Evolutionary conservation across 345 rosid genomes (phyloP).

Genomic region (Brassica nigra): DNA sequence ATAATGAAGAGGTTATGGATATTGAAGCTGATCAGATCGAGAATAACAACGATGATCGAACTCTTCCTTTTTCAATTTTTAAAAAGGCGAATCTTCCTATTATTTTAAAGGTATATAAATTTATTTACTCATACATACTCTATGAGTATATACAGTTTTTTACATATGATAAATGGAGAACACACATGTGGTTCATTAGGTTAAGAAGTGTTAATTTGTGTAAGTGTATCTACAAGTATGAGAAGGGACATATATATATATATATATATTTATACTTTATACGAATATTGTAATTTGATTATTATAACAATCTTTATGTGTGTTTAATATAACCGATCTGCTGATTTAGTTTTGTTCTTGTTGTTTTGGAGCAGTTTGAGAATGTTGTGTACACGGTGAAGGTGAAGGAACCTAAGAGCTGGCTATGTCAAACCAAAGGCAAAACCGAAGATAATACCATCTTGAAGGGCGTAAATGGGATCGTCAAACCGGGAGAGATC

Average conservation of each 20-base stretch:
- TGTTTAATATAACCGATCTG: background rate
- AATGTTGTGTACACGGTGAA: slow-evolving; percentile 53
- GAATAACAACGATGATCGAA: slow-evolving; percentile 18
- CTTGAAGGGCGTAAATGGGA: slow-evolving; percentile 56
- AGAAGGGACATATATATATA: too few relatives aligned
- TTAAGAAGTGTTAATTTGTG: slow-evolving; percentile 5
- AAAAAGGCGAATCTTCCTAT: slow-evolving; percentile 43
- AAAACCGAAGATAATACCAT: slow-evolving; percentile 47
- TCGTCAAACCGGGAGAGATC: slow-evolving; percentile 57
- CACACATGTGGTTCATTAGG: slow-evolving; percentile 2
- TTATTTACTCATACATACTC: background rate
- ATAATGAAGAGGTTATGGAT: slow-evolving; percentile 35
- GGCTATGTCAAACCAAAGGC: slow-evolving; percentile 16
- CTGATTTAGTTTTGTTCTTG: slow-evolving; percentile 18
- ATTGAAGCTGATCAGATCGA: slow-evolving; percentile 38
- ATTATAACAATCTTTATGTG: background rate
- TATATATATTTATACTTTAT: background rate
- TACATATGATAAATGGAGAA: slow-evolving; percentile 4
- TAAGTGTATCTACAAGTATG: background rate
- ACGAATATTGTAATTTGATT: background rate
- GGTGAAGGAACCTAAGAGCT: slow-evolving; percentile 24
- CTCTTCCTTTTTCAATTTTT: slow-evolving; percentile 39
- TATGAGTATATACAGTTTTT: background rate
- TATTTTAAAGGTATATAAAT: slow-evolving; percentile 43
- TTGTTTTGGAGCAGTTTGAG: slow-evolving; percentile 48